These are phyloP conservation scores for Phoma sp. DNA, from an alignment of 2,329 filamentous ascomycete genomes.

Conservation along the genomic window DNA sequence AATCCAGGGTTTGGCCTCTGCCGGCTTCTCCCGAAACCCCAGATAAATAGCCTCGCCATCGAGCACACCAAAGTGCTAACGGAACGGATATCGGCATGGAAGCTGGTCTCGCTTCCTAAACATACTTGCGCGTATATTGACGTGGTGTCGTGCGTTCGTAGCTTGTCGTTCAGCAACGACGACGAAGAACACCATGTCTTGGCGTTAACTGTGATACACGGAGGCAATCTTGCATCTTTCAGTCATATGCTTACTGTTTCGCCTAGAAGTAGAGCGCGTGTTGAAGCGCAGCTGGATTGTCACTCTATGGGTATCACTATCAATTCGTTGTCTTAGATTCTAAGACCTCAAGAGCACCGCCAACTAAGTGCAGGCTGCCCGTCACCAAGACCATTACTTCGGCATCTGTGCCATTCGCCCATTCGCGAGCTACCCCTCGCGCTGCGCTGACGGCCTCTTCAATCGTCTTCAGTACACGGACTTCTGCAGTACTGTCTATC, in stretches of 20 bases:
- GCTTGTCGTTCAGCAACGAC: not conserved
- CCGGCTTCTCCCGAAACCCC: conserved; percentile 10
- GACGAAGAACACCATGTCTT: conserved; percentile 1
- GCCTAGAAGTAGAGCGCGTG: conserved; percentile 15
- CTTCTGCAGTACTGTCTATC: conserved; percentile 50
- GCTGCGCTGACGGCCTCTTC: conserved; percentile 71
- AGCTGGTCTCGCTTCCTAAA: not conserved
- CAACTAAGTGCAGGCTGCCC: conserved; percentile 84
- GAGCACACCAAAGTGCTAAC: not conserved
- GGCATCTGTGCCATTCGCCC: conserved; percentile 37
- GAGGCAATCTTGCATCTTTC: not conserved
- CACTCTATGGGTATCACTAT: conserved; percentile 28
- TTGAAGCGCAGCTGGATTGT: conserved; percentile 25
- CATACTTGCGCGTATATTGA: not conserved
- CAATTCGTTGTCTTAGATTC: conserved; percentile 52
- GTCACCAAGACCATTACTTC: conserved; percentile 75
- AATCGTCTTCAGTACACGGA: conserved; percentile 70
- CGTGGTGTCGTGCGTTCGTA: not conserved
- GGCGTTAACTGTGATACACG: not conserved
- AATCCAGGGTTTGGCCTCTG: not conserved
- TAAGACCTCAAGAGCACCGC: conserved; percentile 76
- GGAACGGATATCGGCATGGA: conserved; percentile 1
- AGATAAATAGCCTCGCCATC: conserved; percentile 2
- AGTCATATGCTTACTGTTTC: not conserved
- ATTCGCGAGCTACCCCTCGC: conserved; percentile 49